These are phyloP conservation scores for Lentinus tigrinus DNA, from an alignment of 768 basidiomycete genomes.

Conservation along the genomic window DNA sequence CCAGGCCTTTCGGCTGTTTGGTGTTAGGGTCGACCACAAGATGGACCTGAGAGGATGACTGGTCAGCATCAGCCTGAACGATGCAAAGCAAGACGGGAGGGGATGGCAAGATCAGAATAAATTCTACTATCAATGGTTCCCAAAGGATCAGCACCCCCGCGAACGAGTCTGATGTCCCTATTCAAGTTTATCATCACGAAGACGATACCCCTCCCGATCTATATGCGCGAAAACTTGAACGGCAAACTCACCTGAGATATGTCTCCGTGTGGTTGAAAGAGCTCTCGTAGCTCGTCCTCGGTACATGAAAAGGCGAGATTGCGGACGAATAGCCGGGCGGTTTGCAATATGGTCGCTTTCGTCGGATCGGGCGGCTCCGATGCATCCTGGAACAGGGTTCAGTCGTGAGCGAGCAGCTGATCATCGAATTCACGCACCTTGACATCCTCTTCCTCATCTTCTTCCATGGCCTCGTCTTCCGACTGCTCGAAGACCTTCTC, in stretches of 20 bases:
- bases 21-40: slow-evolving; percentile 50
- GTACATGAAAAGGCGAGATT: slow-evolving; percentile 90
- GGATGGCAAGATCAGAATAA: slow-evolving; percentile 29
- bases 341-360: slow-evolving; percentile 60
- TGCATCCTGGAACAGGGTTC: neutral
- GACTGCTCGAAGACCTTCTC: slow-evolving; percentile 62
- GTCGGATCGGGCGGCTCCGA: slow-evolving; percentile 19
- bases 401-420: neutral
- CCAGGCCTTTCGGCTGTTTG: slow-evolving; percentile 57
- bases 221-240: neutral
- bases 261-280: slow-evolving; percentile 69
- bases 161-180: slow-evolving; percentile 59
- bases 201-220: neutral
- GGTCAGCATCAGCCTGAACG: slow-evolving; percentile 6
- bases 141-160: slow-evolving; percentile 39
- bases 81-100: neutral
- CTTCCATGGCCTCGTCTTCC: slow-evolving; percentile 44
- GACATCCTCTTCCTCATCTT: neutral
- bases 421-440: neutral
- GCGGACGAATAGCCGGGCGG: slow-evolving; percentile 86
- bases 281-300: slow-evolving; percentile 60
- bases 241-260: slow-evolving; percentile 66
- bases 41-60: slow-evolving; percentile 43
- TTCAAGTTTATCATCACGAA: slow-evolving; percentile 44
- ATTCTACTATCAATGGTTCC: slow-evolving; percentile 68